phyloP scores from a whole-genome alignment of 2,329 filamentous ascomycete species.

The Colletotrichum theobromicola region DNA sequence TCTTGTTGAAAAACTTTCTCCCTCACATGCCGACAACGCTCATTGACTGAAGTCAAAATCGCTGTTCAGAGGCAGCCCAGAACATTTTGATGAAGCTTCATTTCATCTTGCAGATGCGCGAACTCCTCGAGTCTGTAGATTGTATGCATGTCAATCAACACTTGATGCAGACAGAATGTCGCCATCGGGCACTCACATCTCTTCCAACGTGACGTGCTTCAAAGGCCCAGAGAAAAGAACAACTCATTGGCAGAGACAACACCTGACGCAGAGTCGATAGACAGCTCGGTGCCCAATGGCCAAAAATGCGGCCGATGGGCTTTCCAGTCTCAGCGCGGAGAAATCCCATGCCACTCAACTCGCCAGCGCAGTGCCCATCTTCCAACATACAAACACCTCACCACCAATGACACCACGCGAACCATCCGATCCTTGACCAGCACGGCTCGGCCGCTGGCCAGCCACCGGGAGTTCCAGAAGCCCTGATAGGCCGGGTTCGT shows the following conservation, averaged over 20 bases:
- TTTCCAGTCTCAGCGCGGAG: not conserved
- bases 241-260: not conserved
- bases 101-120: not conserved
- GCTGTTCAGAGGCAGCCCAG: not conserved
- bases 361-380: not conserved
- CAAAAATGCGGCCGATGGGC: not conserved
- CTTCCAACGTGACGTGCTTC: not conserved
- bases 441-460: not conserved
- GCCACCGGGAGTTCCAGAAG: not conserved
- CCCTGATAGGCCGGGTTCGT: constrained; percentile 6
- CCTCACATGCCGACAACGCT: not conserved
- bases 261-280: not conserved
- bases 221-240: not conserved
- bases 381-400: not conserved
- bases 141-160: not conserved
- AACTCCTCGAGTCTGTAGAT: not conserved
- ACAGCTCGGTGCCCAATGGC: not conserved
- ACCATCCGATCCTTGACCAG: constrained; percentile 1
- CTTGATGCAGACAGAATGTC: not conserved
- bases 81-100: not conserved
- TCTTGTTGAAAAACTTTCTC: not conserved
- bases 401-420: not conserved
- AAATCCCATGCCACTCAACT: not conserved
- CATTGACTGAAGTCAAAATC: not conserved
- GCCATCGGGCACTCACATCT: not conserved